These are phyloP conservation scores for Kazachstania taianensis DNA, from an alignment of 805 yeast genomes.

Conservation along the genomic window DNA sequence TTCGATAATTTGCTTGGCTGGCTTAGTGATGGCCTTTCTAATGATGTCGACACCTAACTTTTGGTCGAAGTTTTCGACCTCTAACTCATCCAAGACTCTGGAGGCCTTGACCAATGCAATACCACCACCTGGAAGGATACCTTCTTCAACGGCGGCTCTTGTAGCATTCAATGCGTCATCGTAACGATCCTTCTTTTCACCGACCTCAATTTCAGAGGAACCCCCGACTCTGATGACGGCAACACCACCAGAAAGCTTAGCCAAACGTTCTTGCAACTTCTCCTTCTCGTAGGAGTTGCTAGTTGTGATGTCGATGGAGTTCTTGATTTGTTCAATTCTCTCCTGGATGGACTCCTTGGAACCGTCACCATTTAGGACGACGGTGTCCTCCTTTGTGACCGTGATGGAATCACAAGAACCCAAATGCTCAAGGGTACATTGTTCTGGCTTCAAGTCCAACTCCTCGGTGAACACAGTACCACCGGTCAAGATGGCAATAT, in stretches of 20 bases:
- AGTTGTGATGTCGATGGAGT: slow-evolving; percentile 59
- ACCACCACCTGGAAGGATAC: slow-evolving; percentile 99
- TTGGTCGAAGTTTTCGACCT: slow-evolving; percentile 87
- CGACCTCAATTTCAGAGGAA: slow-evolving; percentile 92
- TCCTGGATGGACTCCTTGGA: slow-evolving; percentile 65
- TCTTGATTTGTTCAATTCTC: slow-evolving; percentile 91
- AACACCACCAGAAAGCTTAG: slow-evolving; percentile 96
- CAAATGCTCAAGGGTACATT: slow-evolving; percentile 78
- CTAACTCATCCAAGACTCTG: slow-evolving; percentile 55
- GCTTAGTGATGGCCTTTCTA: slow-evolving; percentile 84
- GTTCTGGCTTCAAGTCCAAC: slow-evolving; percentile 89
- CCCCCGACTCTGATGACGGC: slow-evolving; percentile 98
- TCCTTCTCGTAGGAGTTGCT: slow-evolving; percentile 87
- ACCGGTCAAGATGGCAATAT: slow-evolving; percentile 88
- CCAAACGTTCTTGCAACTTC: slow-evolving; percentile 93
- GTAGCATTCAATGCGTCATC: slow-evolving; percentile 98
- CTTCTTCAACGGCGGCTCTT: slow-evolving; percentile 97
- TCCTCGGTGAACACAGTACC: slow-evolving; percentile 85
- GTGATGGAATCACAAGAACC: slow-evolving; percentile 90
- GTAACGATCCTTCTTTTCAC: slow-evolving; percentile 98
- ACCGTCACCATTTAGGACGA: slow-evolving; percentile 88
- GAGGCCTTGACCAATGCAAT: slow-evolving; percentile 94
- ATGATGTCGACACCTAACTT: slow-evolving; percentile 92
- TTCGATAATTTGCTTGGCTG: slow-evolving; percentile 90
- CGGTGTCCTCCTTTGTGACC: slow-evolving; percentile 92